Base-by-base conservation (phyloP, 306 rosid genomes). In the Glycine tomentella region DNA sequence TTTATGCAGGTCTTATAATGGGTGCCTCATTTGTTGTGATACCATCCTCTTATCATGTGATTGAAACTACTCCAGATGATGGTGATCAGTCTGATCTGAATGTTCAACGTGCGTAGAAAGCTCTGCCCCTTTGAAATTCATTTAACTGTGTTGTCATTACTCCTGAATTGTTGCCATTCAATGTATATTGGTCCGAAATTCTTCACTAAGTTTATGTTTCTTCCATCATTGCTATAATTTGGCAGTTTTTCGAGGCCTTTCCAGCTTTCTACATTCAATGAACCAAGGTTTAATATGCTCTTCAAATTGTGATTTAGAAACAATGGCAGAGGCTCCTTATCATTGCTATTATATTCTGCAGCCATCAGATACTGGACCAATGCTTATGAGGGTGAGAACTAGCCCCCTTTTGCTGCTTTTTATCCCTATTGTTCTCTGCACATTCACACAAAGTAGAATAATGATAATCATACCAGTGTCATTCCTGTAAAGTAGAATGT, bases 351-450 rank as follows among this genome's bases (percentile, higher is more conserved):
- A 92, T 76, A 74, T 92, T 74, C 89, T 92, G 62, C 92, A 84
- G 80, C 88, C 97, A 53, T 92, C 95, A 66, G 79, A 76, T 74
- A 86, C 78, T 2, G 97, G 95, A 75, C 86, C 92, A 72, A 89
- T 92, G 93, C 93, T 89, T 69, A 84, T 92, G 78, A 88, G 93
- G 86, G 93, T 92, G 74, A 88, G 84, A 78, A 72, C 68, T 68
- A 25, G 50, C 44, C 65, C 66, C 16, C 64, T 72, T 65, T 25
- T 20, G 44, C 20, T 76, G 9, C 69, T 72, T 58, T 74, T 13
- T 84, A 62, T 73, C 69, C 64, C 55, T 59, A 56, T 74, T 38
- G 66, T 53, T 74, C 74, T 76, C 82, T 46, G 48, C 74, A 38
- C 74, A 69, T 45, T 72, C 53, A 14, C 70, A 66, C 84, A 52